These are phyloP conservation scores for Ploettnerulaceae sp. DNA, from an alignment of 2,329 filamentous ascomycete genomes.

Conservation along the genomic window DNA sequence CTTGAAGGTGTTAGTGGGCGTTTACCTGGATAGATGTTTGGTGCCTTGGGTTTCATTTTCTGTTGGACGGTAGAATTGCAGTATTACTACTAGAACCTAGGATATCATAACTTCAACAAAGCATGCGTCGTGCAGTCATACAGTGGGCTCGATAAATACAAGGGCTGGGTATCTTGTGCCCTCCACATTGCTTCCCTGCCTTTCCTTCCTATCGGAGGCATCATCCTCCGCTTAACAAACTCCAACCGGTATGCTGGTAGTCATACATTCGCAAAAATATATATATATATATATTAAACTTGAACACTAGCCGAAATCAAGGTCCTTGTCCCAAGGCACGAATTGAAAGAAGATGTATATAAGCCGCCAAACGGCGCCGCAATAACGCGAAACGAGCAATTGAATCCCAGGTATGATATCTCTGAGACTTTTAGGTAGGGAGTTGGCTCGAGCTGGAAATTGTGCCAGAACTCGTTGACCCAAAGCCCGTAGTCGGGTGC, in stretches of 20 bases:
- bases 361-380: conserved; percentile 17
- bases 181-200: neutral
- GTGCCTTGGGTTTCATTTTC: neutral
- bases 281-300: too few species aligned
- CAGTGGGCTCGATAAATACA: conserved; percentile 11
- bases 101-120: neutral
- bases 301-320: conserved; percentile 7
- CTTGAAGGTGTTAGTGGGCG: neutral
- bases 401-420: conserved; percentile 23
- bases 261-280: too few species aligned
- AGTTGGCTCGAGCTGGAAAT: conserved; percentile 29
- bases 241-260: conserved; percentile 1
- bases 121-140: neutral
- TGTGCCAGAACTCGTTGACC: conserved; percentile 25
- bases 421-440: conserved; percentile 25
- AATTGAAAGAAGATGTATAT: conserved; percentile 21
- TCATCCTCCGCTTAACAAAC: conserved; percentile 5
- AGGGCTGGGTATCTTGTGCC: conserved; percentile 16
- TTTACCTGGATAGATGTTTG: conserved; percentile 1
- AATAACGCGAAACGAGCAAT: conserved; percentile 23
- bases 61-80: neutral
- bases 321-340: conserved; percentile 27
- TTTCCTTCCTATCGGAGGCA: neutral
- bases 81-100: neutral
- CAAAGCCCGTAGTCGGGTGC: conserved; percentile 24